Evolutionary conservation across 2,329 filamentous ascomycete species (phyloP).

Genomic region (Catunica adiposa): DNA sequence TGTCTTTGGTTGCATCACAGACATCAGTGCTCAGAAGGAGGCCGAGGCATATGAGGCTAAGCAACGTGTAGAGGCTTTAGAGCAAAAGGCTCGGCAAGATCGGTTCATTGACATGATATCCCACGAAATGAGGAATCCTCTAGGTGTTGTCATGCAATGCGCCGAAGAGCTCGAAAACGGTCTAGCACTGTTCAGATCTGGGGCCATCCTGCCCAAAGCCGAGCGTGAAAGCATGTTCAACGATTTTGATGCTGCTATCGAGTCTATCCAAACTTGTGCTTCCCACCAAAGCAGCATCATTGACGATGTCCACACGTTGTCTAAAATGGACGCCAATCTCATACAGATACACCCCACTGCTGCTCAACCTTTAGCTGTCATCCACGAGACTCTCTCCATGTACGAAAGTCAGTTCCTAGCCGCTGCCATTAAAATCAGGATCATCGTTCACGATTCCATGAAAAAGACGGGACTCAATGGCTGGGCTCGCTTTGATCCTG

Average conservation of each 20-base stretch:
- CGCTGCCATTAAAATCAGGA: slow-evolving; percentile 54
- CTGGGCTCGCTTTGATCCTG: slow-evolving; percentile 62
- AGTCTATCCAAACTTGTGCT: slow-evolving; percentile 64
- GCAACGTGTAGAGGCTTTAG: slow-evolving; percentile 63
- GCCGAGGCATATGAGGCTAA: slow-evolving; percentile 66
- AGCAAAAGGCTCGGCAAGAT: slow-evolving; percentile 56
- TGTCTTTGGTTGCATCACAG: slow-evolving; percentile 67
- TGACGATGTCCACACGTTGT: slow-evolving; percentile 49
- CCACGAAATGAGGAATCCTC: slow-evolving; percentile 62
- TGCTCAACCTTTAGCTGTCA: slow-evolving; percentile 50
- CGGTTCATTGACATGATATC: slow-evolving; percentile 62
- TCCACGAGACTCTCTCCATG: slow-evolving; percentile 57
- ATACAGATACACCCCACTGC: slow-evolving; percentile 54
- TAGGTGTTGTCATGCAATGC: slow-evolving; percentile 59
- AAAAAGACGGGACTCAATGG: slow-evolving; percentile 41
- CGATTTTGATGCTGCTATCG: slow-evolving; percentile 54
- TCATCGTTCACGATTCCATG: slow-evolving; percentile 52
- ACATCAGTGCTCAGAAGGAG: slow-evolving; percentile 74
- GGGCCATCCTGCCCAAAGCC: slow-evolving; percentile 22
- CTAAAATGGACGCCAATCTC: slow-evolving; percentile 54
- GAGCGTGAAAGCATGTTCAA: slow-evolving; percentile 34
- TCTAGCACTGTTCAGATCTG: slow-evolving; percentile 27
- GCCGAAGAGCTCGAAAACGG: slow-evolving; percentile 52
- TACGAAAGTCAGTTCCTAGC: slow-evolving; percentile 60
- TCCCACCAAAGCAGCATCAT: slow-evolving; percentile 62